A percentile compares a stretch with the other conserved stretches of the same genome.
Conservation (phyloP, 2,329 filamentous ascomycete genomes). For the Annulohypoxylon truncatum region DNA sequence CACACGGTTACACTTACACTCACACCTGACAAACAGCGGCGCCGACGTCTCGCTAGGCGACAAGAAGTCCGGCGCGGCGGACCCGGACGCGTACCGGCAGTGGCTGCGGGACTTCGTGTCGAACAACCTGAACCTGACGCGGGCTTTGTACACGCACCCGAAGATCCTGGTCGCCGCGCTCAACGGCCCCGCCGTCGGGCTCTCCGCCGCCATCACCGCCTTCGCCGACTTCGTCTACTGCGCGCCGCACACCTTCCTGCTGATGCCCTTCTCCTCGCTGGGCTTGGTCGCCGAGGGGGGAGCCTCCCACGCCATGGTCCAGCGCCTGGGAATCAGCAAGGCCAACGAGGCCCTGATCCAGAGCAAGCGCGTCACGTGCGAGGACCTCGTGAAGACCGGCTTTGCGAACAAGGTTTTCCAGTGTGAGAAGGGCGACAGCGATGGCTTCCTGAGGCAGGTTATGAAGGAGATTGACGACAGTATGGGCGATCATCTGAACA, state of each 20-base stretch:
- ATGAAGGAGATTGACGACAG: slow-evolving; percentile 83
- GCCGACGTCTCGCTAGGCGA: slow-evolving; percentile 77
- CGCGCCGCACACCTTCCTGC: slow-evolving; percentile 81
- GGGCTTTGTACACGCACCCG: slow-evolving; percentile 91
- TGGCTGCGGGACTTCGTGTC: slow-evolving; percentile 79
- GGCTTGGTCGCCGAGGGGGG: slow-evolving; percentile 92
- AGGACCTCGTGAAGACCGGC: slow-evolving; percentile 79
- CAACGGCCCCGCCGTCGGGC: slow-evolving; percentile 90
- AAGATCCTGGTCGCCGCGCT: slow-evolving; percentile 93
- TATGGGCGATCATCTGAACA: slow-evolving; percentile 82
- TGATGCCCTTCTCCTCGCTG: slow-evolving; percentile 91
- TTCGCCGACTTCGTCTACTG: slow-evolving; percentile 95
- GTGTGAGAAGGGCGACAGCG: slow-evolving; percentile 69
- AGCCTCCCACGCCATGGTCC: slow-evolving; percentile 80
- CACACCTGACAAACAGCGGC: slow-evolving; percentile 68
- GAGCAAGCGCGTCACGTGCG: slow-evolving; percentile 79
- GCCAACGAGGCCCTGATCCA: slow-evolving; percentile 95
- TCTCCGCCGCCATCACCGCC: slow-evolving; percentile 84
- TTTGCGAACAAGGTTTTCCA: slow-evolving; percentile 88
- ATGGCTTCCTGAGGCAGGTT: slow-evolving; percentile 77
- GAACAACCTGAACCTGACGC: slow-evolving; percentile 89
- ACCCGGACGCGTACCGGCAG: slow-evolving; percentile 57
- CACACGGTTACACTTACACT: no score
- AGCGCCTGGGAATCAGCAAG: slow-evolving; percentile 80
- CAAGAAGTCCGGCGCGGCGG: slow-evolving; percentile 33